Evolutionary conservation across 257 asterid genomes (phyloP), one percentile per base, ranked within the genome.

Genomic region (Przewalskia tangutica): DNA sequence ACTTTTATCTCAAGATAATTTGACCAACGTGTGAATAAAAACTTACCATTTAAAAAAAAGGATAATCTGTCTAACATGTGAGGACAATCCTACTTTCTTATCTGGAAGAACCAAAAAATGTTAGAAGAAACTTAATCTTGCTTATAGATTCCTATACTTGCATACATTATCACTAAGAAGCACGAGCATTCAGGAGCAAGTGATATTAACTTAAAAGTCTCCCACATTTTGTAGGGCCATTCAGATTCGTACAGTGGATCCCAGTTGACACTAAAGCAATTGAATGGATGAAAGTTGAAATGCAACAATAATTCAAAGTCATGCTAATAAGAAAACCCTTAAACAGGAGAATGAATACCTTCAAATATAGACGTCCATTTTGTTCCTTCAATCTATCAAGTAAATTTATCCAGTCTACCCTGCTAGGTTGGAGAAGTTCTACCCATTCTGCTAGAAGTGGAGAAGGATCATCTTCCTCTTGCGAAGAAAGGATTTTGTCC

Each of bases 351-450:
- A 42, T 23, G 18, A 79, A 62, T 85, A 95, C 99, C 99, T 91
- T 93, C 40, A 91, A 82, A 89, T 90, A 89, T 20, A 88, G 81
- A 51, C 56, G 54, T 18, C 87, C 34, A 87, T 87, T 88, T 36
- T 78, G 87, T 77, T 86, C 89, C 64, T 89, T 89, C 88, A 91
- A 62, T 87, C 80, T 87, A 83, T 91, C 97, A 65, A 94, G 98
- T 83, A 95, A 85, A 78, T 82, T 81, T 58, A 89, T 86, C 99
- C 99, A 95, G 86, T 92, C 99, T 81, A 88, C 81, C 91, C 94
- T 89, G 84, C 90, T 90, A 78, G 99, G 98, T 80, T 93, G 87
- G 65, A 90, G 92, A 85, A 93, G 93, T 59, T 83, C 88, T 56
- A 79, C 88, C 99, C 98, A 95, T 84, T 95, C 92, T 11, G 89